These are phyloP conservation scores for Asterophora lycoperdoides DNA, from an alignment of 768 basidiomycete genomes.

Conservation along the genomic window DNA sequence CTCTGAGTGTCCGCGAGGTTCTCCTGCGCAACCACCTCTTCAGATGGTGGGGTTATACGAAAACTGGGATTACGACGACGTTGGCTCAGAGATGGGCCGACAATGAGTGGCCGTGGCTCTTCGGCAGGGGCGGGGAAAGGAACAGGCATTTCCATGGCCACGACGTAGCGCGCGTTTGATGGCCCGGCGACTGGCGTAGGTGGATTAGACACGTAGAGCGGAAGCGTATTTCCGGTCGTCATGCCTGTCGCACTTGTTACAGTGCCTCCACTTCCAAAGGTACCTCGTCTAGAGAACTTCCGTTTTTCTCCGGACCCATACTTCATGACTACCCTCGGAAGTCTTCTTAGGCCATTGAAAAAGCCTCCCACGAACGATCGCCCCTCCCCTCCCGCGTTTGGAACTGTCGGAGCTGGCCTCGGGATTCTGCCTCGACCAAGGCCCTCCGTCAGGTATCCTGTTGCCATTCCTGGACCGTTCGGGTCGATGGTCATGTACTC, in stretches of 20 bases:
- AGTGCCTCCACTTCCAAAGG: slow-evolving; percentile 25
- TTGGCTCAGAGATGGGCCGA: slow-evolving; percentile 18
- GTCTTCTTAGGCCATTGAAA: slow-evolving; percentile 29
- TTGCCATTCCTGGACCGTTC: slow-evolving; percentile 13
- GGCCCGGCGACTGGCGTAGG: slow-evolving; percentile 32
- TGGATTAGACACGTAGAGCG: slow-evolving; percentile 35
- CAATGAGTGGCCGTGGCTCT: slow-evolving; percentile 5
- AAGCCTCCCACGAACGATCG: slow-evolving; percentile 35
- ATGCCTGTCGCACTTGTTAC: slow-evolving; percentile 24
- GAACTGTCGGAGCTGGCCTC: background rate
- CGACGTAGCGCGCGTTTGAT: slow-evolving; percentile 30
- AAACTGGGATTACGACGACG: slow-evolving; percentile 25
- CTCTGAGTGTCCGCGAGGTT: slow-evolving; percentile 21
- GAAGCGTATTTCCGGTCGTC: slow-evolving; percentile 30
- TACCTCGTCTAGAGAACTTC: slow-evolving; percentile 18
- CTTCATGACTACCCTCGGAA: slow-evolving; percentile 31
- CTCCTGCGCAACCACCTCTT: slow-evolving; percentile 22
- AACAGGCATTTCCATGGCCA: slow-evolving; percentile 30
- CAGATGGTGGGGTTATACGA: slow-evolving; percentile 29
- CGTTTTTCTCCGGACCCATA: slow-evolving; percentile 24
- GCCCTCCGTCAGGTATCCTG: slow-evolving; percentile 15
- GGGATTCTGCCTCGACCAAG: slow-evolving; percentile 13
- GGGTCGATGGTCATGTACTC: slow-evolving; percentile 27
- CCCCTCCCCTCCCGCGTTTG: slow-evolving; percentile 8
- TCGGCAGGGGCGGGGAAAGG: slow-evolving; percentile 15